Base-by-base conservation (phyloP, 2,329 filamentous ascomycete genomes). In the Colletotrichum tamarilloi region DNA sequence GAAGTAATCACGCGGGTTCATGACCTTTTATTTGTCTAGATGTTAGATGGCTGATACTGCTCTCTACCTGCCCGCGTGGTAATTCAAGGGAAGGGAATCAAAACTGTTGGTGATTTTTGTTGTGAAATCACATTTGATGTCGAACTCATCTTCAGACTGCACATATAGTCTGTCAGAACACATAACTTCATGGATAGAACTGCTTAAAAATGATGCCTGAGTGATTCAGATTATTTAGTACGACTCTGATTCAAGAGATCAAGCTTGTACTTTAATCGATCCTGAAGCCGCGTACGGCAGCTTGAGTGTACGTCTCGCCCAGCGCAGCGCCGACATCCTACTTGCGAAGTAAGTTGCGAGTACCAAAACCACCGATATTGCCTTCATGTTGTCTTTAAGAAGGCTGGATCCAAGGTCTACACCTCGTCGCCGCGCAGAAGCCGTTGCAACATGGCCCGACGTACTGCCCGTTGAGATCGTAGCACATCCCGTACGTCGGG, bases 401-500 rank as follows among this genome's bases (percentile, higher is more conserved):
- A n/a, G 73, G 62, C 26, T 58, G 42, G 2, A 77, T 76, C 80
- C 80, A 86, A 4, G 85, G 82, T 26, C 83, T 80, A 76, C 85
- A 87, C 64, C 79, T 80, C 35, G 80, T 81, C 4, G 82, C 85
- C 3, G 83, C 83, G 67, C 85, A 87, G 75, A 81, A 83, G 5
- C 85, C 85, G 26, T 81, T 83, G 77, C 85, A 86, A 80, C 85
- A 87, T 32, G 79, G 76, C 1, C 82, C 84, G 6, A 83, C 77
- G 16, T 68, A 78, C 73, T 84, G 82, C 3, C 81, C 82, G 9
- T 82, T 76, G 52, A 73, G 60, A 46, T 76, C 74, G 74, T 81
- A 85, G 76, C 85, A 86, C 28, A 79, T 77, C 26, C 83, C 77
- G 64, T 84, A 85, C 5, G 79, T 83, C 2, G 80, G 74, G n/a